These are phyloP conservation scores for Zymoseptoria tritici DNA, from an alignment of 2,329 filamentous ascomycete species.

Conservation along the genomic window DNA sequence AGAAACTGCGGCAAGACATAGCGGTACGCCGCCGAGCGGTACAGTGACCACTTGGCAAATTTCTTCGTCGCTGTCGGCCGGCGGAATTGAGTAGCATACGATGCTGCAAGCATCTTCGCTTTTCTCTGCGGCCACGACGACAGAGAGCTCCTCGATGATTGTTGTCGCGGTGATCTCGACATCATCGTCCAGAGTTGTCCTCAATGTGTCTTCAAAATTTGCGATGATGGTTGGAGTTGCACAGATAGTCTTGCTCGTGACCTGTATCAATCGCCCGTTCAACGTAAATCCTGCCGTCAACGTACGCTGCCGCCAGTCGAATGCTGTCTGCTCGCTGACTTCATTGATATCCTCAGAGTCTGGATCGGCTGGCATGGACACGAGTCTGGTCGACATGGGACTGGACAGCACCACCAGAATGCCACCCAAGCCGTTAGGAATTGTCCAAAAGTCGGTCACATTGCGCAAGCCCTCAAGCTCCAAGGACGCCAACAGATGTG, in stretches of 20 bases:
- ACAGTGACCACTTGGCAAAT: slow-evolving; percentile 1
- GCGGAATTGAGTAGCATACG: slow-evolving; percentile 5
- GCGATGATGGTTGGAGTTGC: slow-evolving; percentile 14
- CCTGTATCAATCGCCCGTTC: slow-evolving; percentile 23
- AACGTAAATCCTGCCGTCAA: slow-evolving; percentile 16
- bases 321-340: slow-evolving; percentile 11
- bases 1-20: slow-evolving; percentile 11
- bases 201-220: slow-evolving; percentile 25
- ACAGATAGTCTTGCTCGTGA: slow-evolving; percentile 20
- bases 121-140: slow-evolving; percentile 15
- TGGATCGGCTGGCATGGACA: slow-evolving; percentile 11
- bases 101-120: slow-evolving; percentile 6
- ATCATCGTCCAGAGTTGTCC: slow-evolving; percentile 5
- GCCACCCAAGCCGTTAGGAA: slow-evolving; percentile 27
- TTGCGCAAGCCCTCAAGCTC: slow-evolving; percentile 22
- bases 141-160: slow-evolving; percentile 9
- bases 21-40: slow-evolving; percentile 4
- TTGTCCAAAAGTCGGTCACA: slow-evolving; percentile 31
- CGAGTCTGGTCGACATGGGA: slow-evolving; percentile 21
- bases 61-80: slow-evolving; percentile 1
- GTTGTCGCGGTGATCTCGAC: slow-evolving; percentile 20
- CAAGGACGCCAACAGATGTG: slow-evolving; percentile 22
- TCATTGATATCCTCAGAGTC: slow-evolving; percentile 13
- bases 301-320: slow-evolving; percentile 22
- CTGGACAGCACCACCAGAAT: slow-evolving; percentile 32